Evolutionary conservation across 2,329 filamentous ascomycete genomes (phyloP).

Genomic region (Beauveria sp.): DNA sequence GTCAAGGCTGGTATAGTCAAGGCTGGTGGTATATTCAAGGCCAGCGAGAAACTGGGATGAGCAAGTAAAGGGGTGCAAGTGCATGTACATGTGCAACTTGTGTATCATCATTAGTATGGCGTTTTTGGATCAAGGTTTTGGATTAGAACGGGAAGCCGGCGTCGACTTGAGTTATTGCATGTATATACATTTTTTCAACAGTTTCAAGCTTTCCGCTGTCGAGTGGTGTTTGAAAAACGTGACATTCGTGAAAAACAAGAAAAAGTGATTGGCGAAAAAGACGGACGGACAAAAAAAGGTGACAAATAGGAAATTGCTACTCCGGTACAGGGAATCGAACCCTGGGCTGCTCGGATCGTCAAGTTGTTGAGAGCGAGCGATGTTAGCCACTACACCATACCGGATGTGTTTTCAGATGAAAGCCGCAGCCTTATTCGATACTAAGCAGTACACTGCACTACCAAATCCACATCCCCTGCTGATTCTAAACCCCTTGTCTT

Average conservation of each 20-base stretch:
- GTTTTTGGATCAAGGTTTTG: conserved; percentile 1
- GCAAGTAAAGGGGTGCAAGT: too few species aligned
- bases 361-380: conserved; percentile 25
- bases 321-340: conserved; percentile 12
- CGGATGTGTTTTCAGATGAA: conserved; percentile 16
- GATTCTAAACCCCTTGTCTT: too few species aligned
- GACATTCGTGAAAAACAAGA: too few species aligned
- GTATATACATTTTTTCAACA: too few species aligned
- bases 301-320: neutral
- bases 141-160: neutral
- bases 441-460: neutral
- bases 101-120: neutral
- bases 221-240: too few species aligned
- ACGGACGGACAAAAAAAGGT: neutral
- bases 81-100: too few species aligned
- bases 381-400: conserved; percentile 31
- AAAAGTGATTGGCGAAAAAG: neutral
- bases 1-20: too few species aligned
- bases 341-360: conserved; percentile 9
- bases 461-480: too few species aligned
- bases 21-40: too few species aligned
- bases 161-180: neutral
- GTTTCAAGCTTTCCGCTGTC: too few species aligned
- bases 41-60: too few species aligned
- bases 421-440: neutral